Conservation (phyloP, 148 eudicot genomes). For the Drosera capensis region DNA sequence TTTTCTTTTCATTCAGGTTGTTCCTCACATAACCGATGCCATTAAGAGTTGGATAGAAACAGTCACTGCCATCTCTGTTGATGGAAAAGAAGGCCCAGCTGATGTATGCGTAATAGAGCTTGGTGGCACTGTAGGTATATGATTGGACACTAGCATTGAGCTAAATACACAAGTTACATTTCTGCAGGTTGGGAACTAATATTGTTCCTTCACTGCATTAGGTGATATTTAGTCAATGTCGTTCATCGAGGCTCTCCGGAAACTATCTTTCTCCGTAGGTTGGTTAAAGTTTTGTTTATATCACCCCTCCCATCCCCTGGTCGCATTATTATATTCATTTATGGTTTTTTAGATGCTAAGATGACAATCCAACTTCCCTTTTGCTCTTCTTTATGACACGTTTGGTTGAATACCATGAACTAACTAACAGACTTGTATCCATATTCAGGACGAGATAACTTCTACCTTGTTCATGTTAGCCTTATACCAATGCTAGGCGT, state of each 20-base stretch:
- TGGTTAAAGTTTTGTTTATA: constrained; percentile 8
- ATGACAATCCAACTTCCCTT: no score
- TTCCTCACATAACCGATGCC: constrained; percentile 94
- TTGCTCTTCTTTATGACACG: no score
- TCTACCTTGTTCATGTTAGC: constrained; percentile 93
- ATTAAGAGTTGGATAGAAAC: constrained; percentile 94
- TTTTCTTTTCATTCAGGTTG: constrained; percentile 51
- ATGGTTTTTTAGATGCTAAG: no score
- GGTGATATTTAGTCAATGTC: constrained; percentile 98
- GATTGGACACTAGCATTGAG: no score
- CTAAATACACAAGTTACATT: no score
- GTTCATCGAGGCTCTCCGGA: constrained; percentile 88
- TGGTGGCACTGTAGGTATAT: constrained; percentile 90
- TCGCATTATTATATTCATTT: no score
- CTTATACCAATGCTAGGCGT: constrained; percentile 83
- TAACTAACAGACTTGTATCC: background rate
- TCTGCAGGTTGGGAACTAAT: no score
- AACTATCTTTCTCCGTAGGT: constrained; percentile 89
- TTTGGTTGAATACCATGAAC: no score
- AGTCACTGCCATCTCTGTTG: constrained; percentile 76
- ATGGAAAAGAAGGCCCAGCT: constrained; percentile 88
- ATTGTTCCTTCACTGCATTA: constrained; percentile 13
- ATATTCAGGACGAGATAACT: constrained; percentile 60
- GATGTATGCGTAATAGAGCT: constrained; percentile 97
- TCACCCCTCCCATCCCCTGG: no score